phyloP scores from a whole-genome alignment of 305 asterid species.

The Solanum hybrid region DNA sequence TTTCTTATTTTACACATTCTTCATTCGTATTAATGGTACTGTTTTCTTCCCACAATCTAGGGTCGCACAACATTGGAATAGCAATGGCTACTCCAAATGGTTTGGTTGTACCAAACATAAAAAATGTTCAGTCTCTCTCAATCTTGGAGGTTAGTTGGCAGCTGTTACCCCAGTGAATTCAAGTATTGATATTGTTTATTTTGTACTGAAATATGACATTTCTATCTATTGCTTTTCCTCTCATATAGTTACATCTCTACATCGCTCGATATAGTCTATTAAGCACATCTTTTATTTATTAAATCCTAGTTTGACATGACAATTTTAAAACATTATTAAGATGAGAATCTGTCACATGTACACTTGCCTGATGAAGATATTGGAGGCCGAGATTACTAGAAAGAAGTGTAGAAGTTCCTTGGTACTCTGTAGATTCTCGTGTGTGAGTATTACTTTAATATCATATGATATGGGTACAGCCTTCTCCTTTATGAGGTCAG shows the following conservation, averaged over 20 bases:
- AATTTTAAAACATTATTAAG: background rate
- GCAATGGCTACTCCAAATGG: conserved; percentile 98
- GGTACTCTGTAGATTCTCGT: background rate
- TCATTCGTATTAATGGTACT: background rate
- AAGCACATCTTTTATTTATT: background rate
- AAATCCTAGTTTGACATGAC: background rate
- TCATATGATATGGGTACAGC: background rate
- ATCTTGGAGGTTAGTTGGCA: conserved; percentile 68
- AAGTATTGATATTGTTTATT: background rate
- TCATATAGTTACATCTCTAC: background rate
- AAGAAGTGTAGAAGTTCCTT: background rate
- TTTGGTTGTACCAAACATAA: conserved; percentile 84
- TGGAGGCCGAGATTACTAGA: background rate
- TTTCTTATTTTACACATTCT: background rate
- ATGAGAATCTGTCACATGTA: background rate
- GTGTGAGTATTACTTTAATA: background rate
- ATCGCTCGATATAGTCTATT: background rate
- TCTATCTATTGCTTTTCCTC: background rate
- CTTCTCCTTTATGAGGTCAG: background rate
- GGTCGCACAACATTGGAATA: conserved; percentile 85
- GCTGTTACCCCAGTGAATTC: background rate
- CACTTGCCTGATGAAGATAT: background rate
- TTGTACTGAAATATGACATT: background rate
- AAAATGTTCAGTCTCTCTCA: conserved; percentile 82
- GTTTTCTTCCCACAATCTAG: conserved; percentile 19